Conservation (phyloP, 768 basidiomycete species). For the Boletus fagicola region DNA sequence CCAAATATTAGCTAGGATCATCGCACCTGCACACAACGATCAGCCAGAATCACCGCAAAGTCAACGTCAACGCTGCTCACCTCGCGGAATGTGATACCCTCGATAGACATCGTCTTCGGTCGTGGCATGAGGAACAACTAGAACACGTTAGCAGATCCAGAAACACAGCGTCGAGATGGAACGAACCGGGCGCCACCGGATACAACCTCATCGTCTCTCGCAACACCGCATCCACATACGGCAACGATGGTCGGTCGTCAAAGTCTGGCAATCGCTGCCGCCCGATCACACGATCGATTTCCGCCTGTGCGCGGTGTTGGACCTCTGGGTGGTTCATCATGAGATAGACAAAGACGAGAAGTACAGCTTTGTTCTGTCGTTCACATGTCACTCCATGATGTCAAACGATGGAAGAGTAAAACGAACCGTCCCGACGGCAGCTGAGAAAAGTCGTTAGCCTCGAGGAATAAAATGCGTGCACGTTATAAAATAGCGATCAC, state of each 20-base stretch:
- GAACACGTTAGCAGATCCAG: neutral
- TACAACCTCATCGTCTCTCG: conserved; percentile 35
- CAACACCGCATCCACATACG: conserved; percentile 35
- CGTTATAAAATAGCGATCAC: conserved; percentile 4
- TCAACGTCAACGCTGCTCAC: neutral
- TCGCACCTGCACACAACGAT: conserved; percentile 6
- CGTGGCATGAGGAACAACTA: conserved; percentile 43
- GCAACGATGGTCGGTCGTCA: conserved; percentile 27
- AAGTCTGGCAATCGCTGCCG: conserved; percentile 31
- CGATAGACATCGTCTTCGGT: conserved; percentile 36
- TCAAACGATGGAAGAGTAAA: neutral
- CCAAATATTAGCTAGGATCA: conserved; percentile 4
- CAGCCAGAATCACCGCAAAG: neutral
- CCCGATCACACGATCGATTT: conserved; percentile 34
- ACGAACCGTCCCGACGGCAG: conserved; percentile 33
- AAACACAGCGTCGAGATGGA: neutral
- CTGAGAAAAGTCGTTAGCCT: conserved; percentile 12
- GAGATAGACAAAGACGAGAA: conserved; percentile 30
- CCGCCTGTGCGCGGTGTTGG: conserved; percentile 30
- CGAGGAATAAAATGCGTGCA: neutral
- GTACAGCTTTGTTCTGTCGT: conserved; percentile 24
- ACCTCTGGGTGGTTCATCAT: conserved; percentile 31
- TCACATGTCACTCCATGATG: neutral
- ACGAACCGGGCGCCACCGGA: conserved; percentile 24
- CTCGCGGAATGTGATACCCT: conserved; percentile 35